These are phyloP conservation scores for Bretschneidera sinensis DNA, from an alignment of 345 rosid genomes.

Conservation along the genomic window DNA sequence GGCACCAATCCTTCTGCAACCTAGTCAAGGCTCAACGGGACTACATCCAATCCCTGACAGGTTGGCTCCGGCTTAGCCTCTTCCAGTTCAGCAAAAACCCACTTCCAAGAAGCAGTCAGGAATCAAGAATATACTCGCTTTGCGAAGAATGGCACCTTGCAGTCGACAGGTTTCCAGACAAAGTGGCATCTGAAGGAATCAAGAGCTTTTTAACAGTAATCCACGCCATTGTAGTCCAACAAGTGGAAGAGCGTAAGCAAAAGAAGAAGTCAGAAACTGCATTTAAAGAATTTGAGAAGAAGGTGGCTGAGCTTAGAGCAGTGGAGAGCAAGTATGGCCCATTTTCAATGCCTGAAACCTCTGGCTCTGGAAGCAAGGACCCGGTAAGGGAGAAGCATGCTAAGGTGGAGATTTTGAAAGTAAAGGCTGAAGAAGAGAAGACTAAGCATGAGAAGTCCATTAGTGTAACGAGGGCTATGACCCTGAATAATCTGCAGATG, in stretches of 20 bases:
- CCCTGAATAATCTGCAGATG: slow-evolving; percentile 85
- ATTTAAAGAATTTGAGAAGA: slow-evolving; percentile 68
- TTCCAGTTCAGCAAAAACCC: slow-evolving; percentile 80
- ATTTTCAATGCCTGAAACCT: slow-evolving; percentile 44
- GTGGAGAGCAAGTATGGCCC: slow-evolving; percentile 72
- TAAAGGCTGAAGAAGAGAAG: slow-evolving; percentile 84
- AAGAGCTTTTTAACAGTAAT: slow-evolving; percentile 75
- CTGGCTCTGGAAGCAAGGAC: slow-evolving; percentile 34
- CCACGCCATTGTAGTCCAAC: slow-evolving; percentile 85
- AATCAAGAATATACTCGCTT: slow-evolving; percentile 74
- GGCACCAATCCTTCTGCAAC: slow-evolving; percentile 88
- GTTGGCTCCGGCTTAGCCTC: slow-evolving; percentile 92
- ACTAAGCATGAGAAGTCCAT: slow-evolving; percentile 68
- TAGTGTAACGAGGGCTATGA: slow-evolving; percentile 74
- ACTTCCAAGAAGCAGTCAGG: slow-evolving; percentile 37
- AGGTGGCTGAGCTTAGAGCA: slow-evolving; percentile 54
- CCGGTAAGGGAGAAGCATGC: slow-evolving; percentile 60
- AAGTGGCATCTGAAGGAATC: slow-evolving; percentile 96
- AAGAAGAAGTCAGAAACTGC: slow-evolving; percentile 70
- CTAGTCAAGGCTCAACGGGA: slow-evolving; percentile 76
- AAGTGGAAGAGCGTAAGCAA: slow-evolving; percentile 78
- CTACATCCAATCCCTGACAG: slow-evolving; percentile 77
- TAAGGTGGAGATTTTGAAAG: slow-evolving; percentile 56
- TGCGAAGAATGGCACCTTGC: slow-evolving; percentile 93
- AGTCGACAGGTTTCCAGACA: slow-evolving; percentile 81